These are phyloP conservation scores for Kwoniella mangroviensis DNA, from an alignment of 768 basidiomycete genomes.

Conservation along the genomic window DNA sequence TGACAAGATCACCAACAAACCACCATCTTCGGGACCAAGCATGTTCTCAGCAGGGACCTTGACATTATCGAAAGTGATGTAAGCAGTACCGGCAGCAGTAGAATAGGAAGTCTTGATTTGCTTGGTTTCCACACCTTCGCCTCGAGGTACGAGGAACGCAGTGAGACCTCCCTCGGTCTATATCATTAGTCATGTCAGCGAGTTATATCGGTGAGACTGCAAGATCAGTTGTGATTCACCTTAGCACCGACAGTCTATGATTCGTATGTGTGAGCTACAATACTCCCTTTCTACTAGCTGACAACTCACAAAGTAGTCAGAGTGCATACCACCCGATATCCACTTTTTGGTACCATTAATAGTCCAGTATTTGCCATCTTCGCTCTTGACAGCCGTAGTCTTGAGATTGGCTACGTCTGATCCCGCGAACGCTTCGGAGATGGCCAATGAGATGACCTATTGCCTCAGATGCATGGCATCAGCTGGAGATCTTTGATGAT, in stretches of 20 bases:
- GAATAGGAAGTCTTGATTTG: slow-evolving; percentile 91
- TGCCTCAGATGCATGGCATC: background rate
- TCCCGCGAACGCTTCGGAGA: slow-evolving; percentile 84
- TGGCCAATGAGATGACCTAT: slow-evolving; percentile 80
- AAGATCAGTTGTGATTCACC: slow-evolving; percentile 59
- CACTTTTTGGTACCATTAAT: slow-evolving; percentile 89
- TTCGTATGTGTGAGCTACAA: too few relatives aligned
- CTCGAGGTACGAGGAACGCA: slow-evolving; percentile 81
- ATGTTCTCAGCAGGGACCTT: slow-evolving; percentile 86
- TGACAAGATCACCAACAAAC: slow-evolving; percentile 73
- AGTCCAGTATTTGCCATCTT: slow-evolving; percentile 72
- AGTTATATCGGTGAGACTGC: background rate
- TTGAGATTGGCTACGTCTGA: slow-evolving; percentile 72
- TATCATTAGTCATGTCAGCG: background rate
- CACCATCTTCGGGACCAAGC: slow-evolving; percentile 77
- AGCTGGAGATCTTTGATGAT: background rate
- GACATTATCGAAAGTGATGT: slow-evolving; percentile 80
- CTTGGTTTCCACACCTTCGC: slow-evolving; percentile 80
- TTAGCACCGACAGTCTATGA: slow-evolving; percentile 74
- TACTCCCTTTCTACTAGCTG: too few relatives aligned
- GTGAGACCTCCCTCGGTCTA: slow-evolving; percentile 69
- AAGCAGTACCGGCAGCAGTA: slow-evolving; percentile 78
- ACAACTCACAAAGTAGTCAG: slow-evolving; percentile 61
- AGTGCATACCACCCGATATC: slow-evolving; percentile 58
- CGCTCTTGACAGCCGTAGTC: slow-evolving; percentile 76